These are phyloP conservation scores for Trichoderma arundinaceum DNA, from an alignment of 2,329 filamentous ascomycete genomes.

Conservation along the genomic window DNA sequence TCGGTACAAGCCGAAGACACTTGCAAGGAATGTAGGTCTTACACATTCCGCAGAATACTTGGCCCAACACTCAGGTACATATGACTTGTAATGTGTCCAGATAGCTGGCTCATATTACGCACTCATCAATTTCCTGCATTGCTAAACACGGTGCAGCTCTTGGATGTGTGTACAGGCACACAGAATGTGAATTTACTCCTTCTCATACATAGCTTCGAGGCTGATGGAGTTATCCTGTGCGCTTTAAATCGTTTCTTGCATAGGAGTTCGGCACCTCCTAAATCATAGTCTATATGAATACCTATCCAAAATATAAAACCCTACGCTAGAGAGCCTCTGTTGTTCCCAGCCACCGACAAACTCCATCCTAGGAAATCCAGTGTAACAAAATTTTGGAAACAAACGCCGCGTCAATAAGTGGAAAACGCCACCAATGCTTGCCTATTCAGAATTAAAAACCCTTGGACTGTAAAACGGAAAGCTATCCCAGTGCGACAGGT, in stretches of 20 bases:
- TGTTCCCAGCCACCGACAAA: neutral
- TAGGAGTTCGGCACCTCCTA: neutral
- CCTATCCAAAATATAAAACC: no score
- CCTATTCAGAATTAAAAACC: constrained; percentile 19
- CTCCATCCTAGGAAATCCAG: neutral
- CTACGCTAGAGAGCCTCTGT: no score
- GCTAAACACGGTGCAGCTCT: no score
- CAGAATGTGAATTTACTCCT: no score
- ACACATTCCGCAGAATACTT: neutral
- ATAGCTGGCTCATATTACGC: no score
- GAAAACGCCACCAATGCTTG: neutral
- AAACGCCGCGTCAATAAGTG: neutral
- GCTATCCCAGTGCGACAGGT: constrained; percentile 44
- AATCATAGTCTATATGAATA: neutral
- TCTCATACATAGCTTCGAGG: no score
- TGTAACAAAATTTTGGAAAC: no score
- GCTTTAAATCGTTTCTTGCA: neutral
- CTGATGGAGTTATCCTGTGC: no score
- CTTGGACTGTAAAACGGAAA: constrained; percentile 37
- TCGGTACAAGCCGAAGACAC: constrained; percentile 5
- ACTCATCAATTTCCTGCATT: no score
- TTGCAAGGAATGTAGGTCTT: neutral
- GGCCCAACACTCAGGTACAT: no score
- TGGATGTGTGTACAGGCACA: no score
- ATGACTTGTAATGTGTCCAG: no score